Evolutionary conservation across 1,139 yeast genomes (phyloP), one percentile per base, ranked within the genome.

Genomic region (Blastobotrys persicus): DNA sequence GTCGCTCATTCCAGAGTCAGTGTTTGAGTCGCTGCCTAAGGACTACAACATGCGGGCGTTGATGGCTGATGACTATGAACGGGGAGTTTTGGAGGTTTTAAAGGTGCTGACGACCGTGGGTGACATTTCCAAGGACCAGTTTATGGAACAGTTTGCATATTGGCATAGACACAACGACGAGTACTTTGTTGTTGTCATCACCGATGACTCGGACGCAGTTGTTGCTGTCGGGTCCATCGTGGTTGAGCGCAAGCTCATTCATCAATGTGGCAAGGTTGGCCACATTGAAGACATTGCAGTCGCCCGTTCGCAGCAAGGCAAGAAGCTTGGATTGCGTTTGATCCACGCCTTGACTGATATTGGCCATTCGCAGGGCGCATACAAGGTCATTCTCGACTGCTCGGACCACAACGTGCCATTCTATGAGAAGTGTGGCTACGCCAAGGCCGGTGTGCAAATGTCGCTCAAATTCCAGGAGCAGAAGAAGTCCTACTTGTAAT

Each of bases 241-340:
- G 11, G 70, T 82, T 7, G 88, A 82, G 63, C 71, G 72, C 46
- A 82, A 73, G 57, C 63, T 73, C 44, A 71, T 73, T 49, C 98
- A 91, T 65, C 79, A 74, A 45, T 83, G 94, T 66, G 95, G 96
- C 0, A 68, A 75, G 48, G 95, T 88, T 11, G 98, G 98, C 3
- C 98, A 92, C 68, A 85, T 92, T 55, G 98, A 92, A 65, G 98
- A 92, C 65, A 91, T 92, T 53, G 87, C 97, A 0, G 96, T 92
- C 4, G 78, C 81, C 31, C 67, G 68, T 33, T 70, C 76, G 13
- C 88, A 87, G 65, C 97, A 91, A 62, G 98, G 98, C 6, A 83
- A 84, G 65, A 79, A 80, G 58, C 71, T 92, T 47, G 98, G 98
- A 0, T 70, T 75, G 58, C 70, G 76, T 14, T 67, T 92, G 69